Evolutionary conservation across 106 monocot genomes (phyloP), one percentile per base, ranked within the genome.

Genomic region (Allium fistulosum): DNA sequence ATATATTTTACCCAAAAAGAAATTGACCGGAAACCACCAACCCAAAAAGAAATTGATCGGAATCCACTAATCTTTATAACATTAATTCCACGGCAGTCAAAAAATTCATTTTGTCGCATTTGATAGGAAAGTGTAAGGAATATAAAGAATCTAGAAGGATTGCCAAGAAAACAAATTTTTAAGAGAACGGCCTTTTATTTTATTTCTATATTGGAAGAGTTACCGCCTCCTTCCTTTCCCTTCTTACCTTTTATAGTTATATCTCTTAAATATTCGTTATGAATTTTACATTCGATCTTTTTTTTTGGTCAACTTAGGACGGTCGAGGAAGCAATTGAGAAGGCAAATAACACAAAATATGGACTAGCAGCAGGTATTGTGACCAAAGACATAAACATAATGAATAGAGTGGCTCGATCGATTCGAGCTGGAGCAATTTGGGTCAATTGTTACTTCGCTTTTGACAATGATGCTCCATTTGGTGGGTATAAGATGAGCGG

Each of bases 401-500:
- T 76, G 11, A 86, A 82, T 69, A 72, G 76, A 28, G 74, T 86
- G 4, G 73, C 86, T 11, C 76, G 86, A 59, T 86, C 82, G 5
- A 63, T 86, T 13, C 73, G 79, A 2, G 82, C 82, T 0, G 86
- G 82, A 2, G 26, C 47, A 2, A 52, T 86, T 15, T 82, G 86
- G 86, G 72, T 86, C 27, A 86, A 86, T 58, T 86, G 86, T 53
- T 82, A 82, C 76, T 74, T 80, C 17, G 79, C 76, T 15, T 80
- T 79, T 58, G 86, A 86, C 64, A 11, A 6, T 6, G 74, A 77
- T 60, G 27, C 14, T 50, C 86, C 86, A 1, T 86, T 74, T 18
- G 86, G 86, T 13, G 86, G 86, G 1, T 86, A 66, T 57, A 86
- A 86, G 81, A 82, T 86, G 82, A 86, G 86, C 26, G 86, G 86